These are phyloP conservation scores for Yamadazyma trypodendri DNA, from an alignment of 1,139 yeast genomes.

Conservation along the genomic window DNA sequence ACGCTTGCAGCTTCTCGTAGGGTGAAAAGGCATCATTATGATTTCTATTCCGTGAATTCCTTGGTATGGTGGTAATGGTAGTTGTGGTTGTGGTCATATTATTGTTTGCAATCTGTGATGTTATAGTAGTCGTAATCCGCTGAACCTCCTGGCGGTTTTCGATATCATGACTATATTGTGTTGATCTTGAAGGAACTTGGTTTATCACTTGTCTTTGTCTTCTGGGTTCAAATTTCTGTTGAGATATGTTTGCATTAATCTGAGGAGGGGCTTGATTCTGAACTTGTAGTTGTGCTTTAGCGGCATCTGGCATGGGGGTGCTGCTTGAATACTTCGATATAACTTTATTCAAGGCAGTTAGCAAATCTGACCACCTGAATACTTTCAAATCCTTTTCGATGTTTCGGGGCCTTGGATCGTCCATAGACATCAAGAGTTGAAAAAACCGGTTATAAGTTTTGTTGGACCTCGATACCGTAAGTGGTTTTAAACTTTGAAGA, in stretches of 20 bases:
- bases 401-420: conserved; percentile 66
- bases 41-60: background rate
- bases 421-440: conserved; percentile 60
- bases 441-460: conserved; percentile 50
- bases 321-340: conserved; percentile 52
- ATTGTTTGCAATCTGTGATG: background rate
- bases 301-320: background rate
- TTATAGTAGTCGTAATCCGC: background rate
- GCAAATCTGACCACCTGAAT: conserved; percentile 57
- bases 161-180: background rate
- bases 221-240: background rate
- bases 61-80: conserved; percentile 1
- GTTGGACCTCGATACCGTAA: conserved; percentile 54
- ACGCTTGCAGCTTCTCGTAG: conserved; percentile 25
- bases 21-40: conserved; percentile 20
- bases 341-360: conserved; percentile 58
- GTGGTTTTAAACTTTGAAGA: conserved; percentile 63
- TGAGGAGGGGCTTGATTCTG: background rate
- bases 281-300: background rate
- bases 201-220: too few relatives aligned
- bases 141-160: conserved; percentile 1
- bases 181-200: too few relatives aligned
- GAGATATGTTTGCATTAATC: background rate
- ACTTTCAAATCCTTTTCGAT: conserved; percentile 75
- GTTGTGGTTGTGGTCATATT: conserved; percentile 4